These are phyloP conservation scores for Stagonosporopsis chrysanthemi DNA, from an alignment of 2,329 filamentous ascomycete species.

Conservation along the genomic window DNA sequence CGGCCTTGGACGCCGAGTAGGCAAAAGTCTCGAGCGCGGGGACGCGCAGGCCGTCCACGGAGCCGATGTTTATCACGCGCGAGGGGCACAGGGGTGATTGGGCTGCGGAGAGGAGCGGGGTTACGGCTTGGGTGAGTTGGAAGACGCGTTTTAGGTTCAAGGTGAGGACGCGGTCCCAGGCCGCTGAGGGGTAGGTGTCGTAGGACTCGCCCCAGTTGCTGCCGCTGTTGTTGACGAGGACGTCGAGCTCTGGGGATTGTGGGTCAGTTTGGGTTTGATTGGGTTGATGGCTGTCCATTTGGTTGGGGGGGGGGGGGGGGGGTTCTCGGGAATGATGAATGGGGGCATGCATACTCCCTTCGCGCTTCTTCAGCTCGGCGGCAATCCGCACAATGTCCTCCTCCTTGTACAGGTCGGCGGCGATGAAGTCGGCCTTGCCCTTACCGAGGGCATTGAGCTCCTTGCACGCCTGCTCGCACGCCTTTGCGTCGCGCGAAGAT, in stretches of 20 bases:
- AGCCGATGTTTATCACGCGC: slow-evolving; percentile 71
- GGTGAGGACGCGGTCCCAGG: slow-evolving; percentile 66
- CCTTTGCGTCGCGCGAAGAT: slow-evolving; percentile 68
- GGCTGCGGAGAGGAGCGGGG: slow-evolving; percentile 67
- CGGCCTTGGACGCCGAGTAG: slow-evolving; percentile 69
- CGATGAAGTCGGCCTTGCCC: slow-evolving; percentile 66
- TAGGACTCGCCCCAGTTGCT: slow-evolving; percentile 69
- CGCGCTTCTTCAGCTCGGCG: slow-evolving; percentile 62
- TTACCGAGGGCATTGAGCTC: slow-evolving; percentile 64
- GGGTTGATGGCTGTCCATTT: no score
- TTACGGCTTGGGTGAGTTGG: slow-evolving; percentile 69
- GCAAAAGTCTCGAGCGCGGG: slow-evolving; percentile 66
- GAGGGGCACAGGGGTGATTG: slow-evolving; percentile 56
- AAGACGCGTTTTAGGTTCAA: slow-evolving; percentile 70
- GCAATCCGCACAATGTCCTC: slow-evolving; percentile 65
- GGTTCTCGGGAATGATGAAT: no score
- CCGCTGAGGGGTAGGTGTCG: slow-evolving; percentile 61
- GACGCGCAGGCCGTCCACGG: slow-evolving; percentile 68
- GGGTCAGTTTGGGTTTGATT: neutral
- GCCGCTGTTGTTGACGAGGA: slow-evolving; percentile 72
- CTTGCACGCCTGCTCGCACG: slow-evolving; percentile 65
- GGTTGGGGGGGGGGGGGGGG: no score
- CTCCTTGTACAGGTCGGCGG: slow-evolving; percentile 69
- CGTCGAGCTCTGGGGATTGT: slow-evolving; percentile 57
- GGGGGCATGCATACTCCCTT: slow-evolving; percentile 53